Evolutionary conservation across 805 yeast genomes (phyloP), one percentile per base, ranked within the genome.

Genomic region (Yamadazyma nakazawae): DNA sequence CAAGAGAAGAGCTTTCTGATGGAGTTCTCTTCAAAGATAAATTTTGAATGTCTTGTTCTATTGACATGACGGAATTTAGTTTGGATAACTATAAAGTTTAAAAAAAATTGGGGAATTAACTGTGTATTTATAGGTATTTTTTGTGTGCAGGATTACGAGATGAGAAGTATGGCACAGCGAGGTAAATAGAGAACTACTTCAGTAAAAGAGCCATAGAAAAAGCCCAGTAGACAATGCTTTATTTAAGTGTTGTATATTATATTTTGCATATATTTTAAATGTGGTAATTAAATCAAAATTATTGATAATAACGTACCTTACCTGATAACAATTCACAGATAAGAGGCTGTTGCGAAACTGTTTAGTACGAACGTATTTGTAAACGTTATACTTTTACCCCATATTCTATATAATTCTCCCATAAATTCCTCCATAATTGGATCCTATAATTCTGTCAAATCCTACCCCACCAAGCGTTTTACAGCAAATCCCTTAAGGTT

Each of bases 1-100:
- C 42, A 16, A 60, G 57, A 12, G 72, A 65, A 14, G 68, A 59
- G 12, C 65, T 52, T 42, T 64, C 65, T 30, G 72, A 67, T 19
- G 53, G 48, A 18, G 57, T 51, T 45, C 54, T 55, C 10, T 60
- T 55, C 17, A 66, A 51, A 5, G 61, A 48, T 45, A 67, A 62
- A 49, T 49, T 34, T n/a, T 50, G 39, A 5, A 52, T 17, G 24
- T 52, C 54, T 43, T 43, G 48, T 26, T 52, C 55, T 34, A 50
- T 13, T 1, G 54, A 48, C 54, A 50, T 50, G 32, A 19, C 30
- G 9, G 40, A 3, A 21, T 26, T 25, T 5, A 14, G 26, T 38
- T 38, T 13, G 8, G 16, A 24, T 26, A 26, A 37, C 24, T 37
- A 28, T 13, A 9, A 13, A 28, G 32, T 13, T 28, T 10, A 12